These are phyloP conservation scores for Peribolospora kevripleyi DNA, from an alignment of 768 basidiomycete genomes.

Conservation along the genomic window DNA sequence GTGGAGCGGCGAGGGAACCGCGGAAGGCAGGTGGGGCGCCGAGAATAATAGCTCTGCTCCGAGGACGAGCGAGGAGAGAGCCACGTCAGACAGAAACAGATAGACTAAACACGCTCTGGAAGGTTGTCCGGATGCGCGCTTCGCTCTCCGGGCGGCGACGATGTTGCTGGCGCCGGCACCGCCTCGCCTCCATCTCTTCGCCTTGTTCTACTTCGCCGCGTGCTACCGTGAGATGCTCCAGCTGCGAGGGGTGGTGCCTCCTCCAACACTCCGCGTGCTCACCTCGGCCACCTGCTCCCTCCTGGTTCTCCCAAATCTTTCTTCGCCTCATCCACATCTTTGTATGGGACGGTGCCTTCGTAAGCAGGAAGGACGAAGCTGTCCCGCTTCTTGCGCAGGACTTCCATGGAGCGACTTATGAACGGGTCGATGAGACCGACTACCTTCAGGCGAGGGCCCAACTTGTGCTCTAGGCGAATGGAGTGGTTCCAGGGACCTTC, in stretches of 20 bases:
- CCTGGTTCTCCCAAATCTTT: no score
- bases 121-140: background rate
- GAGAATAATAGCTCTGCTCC: slow-evolving; percentile 4
- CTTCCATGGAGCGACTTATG: slow-evolving; percentile 49
- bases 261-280: background rate
- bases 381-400: slow-evolving; percentile 65
- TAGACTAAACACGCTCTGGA: background rate
- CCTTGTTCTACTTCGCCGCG: background rate
- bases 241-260: background rate
- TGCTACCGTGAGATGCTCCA: background rate
- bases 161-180: background rate
- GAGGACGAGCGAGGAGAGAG: background rate
- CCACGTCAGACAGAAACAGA: no score
- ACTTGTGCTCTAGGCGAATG: slow-evolving; percentile 37
- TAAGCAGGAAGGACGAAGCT: slow-evolving; percentile 82
- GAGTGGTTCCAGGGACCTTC: slow-evolving; percentile 17
- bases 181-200: background rate
- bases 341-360: slow-evolving; percentile 32
- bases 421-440: slow-evolving; percentile 79
- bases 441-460: slow-evolving; percentile 77
- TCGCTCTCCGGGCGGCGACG: background rate
- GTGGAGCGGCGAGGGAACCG: slow-evolving; percentile 1
- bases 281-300: no score
- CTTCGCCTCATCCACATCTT: background rate
- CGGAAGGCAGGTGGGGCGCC: slow-evolving; percentile 9